Percentiles rank a stretch among this genome's conserved stretches.
These are phyloP conservation scores for Sonneratia alba DNA, from an alignment of 345 rosid species.

Conservation along the genomic window DNA sequence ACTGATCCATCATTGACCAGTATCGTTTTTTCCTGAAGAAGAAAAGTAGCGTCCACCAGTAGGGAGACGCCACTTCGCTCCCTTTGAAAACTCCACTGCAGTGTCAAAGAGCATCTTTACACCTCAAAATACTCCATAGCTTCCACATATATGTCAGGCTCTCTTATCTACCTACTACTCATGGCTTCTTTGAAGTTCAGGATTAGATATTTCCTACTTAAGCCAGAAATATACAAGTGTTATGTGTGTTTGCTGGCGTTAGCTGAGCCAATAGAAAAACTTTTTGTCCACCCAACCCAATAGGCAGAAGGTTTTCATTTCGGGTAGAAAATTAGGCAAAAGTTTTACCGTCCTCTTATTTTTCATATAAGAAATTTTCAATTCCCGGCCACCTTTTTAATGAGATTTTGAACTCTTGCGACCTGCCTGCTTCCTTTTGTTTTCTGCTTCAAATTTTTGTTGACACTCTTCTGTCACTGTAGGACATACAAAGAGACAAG, in stretches of 20 bases:
- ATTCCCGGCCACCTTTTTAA: background rate
- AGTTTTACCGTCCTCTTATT: background rate
- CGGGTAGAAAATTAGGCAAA: no score
- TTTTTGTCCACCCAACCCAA: background rate
- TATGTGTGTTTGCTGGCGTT: no score
- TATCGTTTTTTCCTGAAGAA: background rate
- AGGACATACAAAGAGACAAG: background rate
- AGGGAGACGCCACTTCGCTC: constrained; percentile 5
- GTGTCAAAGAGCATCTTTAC: constrained; percentile 5
- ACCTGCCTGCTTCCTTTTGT: background rate
- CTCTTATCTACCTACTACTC: background rate
- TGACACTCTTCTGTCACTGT: background rate
- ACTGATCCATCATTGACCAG: constrained; percentile 7
- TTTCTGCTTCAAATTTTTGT: background rate
- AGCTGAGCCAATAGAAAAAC: no score
- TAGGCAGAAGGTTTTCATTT: no score
- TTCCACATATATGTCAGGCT: background rate
- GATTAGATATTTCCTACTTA: no score
- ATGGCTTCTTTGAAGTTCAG: background rate
- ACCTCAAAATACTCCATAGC: background rate
- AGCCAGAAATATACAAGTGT: no score
- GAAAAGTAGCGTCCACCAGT: constrained; percentile 4
- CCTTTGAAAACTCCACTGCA: constrained; percentile 4
- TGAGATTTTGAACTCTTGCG: background rate
- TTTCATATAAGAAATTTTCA: background rate